Conservation (phyloP, 1,284 basidiomycete genomes). For the Leucoagaricus sp. region DNA sequence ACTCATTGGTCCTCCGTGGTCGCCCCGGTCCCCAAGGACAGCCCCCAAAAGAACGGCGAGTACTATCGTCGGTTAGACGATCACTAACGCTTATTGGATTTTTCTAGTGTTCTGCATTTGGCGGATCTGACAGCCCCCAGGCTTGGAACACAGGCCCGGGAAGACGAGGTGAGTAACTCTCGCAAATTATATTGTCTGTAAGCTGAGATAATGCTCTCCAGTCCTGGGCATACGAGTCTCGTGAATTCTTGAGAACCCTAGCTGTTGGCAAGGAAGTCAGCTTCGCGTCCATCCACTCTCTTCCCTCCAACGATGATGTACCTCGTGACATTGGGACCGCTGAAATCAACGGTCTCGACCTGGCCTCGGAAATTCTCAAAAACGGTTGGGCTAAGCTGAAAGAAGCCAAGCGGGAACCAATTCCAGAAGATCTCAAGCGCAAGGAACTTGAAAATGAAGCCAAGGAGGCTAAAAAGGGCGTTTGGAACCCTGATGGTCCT, state of each 20-base stretch:
- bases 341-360: conserved; percentile 70
- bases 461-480: conserved; percentile 72
- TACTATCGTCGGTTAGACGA: conserved; percentile 15
- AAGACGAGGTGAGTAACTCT: conserved; percentile 75
- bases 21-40: conserved; percentile 79
- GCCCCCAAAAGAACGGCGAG: conserved; percentile 84
- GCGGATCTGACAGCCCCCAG: conserved; percentile 83
- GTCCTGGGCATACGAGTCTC: conserved; percentile 91
- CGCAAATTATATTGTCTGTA: conserved; percentile 7
- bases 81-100: conserved; percentile 4
- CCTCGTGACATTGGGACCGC: conserved; percentile 77
- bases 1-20: conserved; percentile 82
- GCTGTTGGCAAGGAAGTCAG: conserved; percentile 89
- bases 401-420: conserved; percentile 77
- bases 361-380: conserved; percentile 78
- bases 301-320: conserved; percentile 68
- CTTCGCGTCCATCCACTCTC: conserved; percentile 75
- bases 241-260: conserved; percentile 87
- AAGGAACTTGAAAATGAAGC: conserved; percentile 82
- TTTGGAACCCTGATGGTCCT: conserved; percentile 88
- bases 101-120: conserved; percentile 78
- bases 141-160: conserved; percentile 76
- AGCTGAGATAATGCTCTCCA: conserved; percentile 29
- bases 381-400: conserved; percentile 93
- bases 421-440: conserved; percentile 78